phyloP scores from a whole-genome alignment of 2,329 filamentous ascomycete species.

The Elsinoe batatas region DNA sequence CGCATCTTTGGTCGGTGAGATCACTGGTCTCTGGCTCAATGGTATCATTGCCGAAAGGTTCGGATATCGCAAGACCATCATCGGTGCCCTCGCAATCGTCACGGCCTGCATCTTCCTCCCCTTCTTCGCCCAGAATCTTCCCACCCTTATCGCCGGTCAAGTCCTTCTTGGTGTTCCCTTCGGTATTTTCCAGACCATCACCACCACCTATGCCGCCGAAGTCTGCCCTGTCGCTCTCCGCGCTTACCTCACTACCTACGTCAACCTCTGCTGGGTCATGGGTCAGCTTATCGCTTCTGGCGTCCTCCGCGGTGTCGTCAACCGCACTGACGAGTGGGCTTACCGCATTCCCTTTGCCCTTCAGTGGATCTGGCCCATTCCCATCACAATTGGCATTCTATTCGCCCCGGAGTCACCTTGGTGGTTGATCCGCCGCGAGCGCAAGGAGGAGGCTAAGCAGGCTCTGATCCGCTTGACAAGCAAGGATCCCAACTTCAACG shows the following conservation, averaged over 20 bases:
- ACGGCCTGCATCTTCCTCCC: slow-evolving; percentile 44
- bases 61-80: slow-evolving; percentile 43
- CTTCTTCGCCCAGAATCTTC: slow-evolving; percentile 32
- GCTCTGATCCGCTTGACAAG: slow-evolving; percentile 19
- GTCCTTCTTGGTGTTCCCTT: slow-evolving; percentile 16
- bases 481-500: slow-evolving; percentile 16
- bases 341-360: slow-evolving; percentile 27
- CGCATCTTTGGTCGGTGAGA: slow-evolving; percentile 51
- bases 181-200: slow-evolving; percentile 24
- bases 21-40: slow-evolving; percentile 57
- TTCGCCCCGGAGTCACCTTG: slow-evolving; percentile 25
- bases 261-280: slow-evolving; percentile 53
- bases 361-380: slow-evolving; percentile 41
- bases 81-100: slow-evolving; percentile 46
- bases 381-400: slow-evolving; percentile 24
- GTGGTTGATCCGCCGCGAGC: slow-evolving; percentile 24
- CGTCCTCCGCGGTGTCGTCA: slow-evolving; percentile 24
- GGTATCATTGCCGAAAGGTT: slow-evolving; percentile 51
- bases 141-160: slow-evolving; percentile 21
- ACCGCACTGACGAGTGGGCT: slow-evolving; percentile 19
- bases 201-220: slow-evolving; percentile 57
- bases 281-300: slow-evolving; percentile 45
- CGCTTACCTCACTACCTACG: slow-evolving; percentile 49
- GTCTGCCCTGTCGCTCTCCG: slow-evolving; percentile 51
- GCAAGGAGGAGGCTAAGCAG: slow-evolving; percentile 21